phyloP scores from a whole-genome alignment of 140 eudicot species.

The Bidens hawaiensis region DNA sequence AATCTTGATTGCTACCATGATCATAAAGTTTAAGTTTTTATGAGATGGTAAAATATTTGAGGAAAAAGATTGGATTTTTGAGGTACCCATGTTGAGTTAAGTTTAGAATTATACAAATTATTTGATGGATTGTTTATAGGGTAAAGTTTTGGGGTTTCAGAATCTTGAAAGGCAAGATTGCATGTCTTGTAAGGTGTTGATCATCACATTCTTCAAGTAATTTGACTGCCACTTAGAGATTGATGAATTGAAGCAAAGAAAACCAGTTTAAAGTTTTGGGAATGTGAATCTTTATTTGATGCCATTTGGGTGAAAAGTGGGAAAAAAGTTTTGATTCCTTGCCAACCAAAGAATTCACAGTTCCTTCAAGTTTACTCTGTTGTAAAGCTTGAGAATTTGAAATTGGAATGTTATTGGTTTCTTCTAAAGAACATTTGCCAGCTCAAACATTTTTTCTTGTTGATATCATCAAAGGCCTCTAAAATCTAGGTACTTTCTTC shows the following conservation, averaged over 20 bases:
- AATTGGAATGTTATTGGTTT: constrained; percentile 31
- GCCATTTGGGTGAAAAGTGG: constrained; percentile 17
- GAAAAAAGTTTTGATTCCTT: constrained; percentile 39
- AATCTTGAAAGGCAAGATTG: constrained; percentile 32
- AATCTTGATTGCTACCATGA: no score
- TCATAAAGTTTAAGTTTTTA: constrained; percentile 18
- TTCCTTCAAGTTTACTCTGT: constrained; percentile 37
- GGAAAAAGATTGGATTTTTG: constrained; percentile 16
- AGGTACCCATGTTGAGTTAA: constrained; percentile 23
- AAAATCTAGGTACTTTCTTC: constrained; percentile 39
- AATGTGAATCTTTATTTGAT: constrained; percentile 27
- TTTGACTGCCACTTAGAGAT: constrained; percentile 20
- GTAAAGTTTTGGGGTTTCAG: constrained; percentile 12
- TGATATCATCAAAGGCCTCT: constrained; percentile 31
- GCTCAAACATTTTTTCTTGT: constrained; percentile 26
- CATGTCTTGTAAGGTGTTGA: constrained; percentile 35
- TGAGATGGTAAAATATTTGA: constrained; percentile 6
- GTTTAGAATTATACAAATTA: constrained; percentile 1
- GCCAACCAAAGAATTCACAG: constrained; percentile 40
- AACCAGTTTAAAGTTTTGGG: constrained; percentile 8
- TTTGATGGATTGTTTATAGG: neutral
- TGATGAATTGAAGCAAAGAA: constrained; percentile 23
- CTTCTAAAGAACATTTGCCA: constrained; percentile 30
- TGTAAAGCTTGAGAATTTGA: constrained; percentile 31
- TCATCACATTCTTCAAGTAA: constrained; percentile 33